phyloP scores from a whole-genome alignment of 1,284 basidiomycete genomes.

The Neotropicomus parvogracilis region DNA sequence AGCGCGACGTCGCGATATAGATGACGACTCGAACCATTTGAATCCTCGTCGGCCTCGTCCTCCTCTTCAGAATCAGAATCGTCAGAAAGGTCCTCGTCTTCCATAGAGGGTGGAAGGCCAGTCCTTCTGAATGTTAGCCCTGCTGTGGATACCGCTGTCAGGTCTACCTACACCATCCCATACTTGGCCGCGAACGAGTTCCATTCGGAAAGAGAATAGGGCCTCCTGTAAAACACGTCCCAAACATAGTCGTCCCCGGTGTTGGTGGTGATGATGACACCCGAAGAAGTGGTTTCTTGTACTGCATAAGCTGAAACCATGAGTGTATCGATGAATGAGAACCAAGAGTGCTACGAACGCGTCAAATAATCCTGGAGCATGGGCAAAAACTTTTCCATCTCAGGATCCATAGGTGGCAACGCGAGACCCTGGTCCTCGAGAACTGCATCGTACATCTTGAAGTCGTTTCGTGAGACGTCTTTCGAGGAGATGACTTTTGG shows the following conservation, averaged over 20 bases:
- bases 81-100: conserved; percentile 44
- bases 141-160: neutral
- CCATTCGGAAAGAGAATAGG: conserved; percentile 55
- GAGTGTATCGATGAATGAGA: neutral
- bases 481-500: conserved; percentile 55
- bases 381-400: conserved; percentile 71
- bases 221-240: conserved; percentile 73
- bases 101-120: conserved; percentile 55
- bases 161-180: conserved; percentile 56
- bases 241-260: conserved; percentile 62
- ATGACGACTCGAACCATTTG: conserved; percentile 53
- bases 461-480: conserved; percentile 43
- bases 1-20: neutral
- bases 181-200: conserved; percentile 51
- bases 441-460: conserved; percentile 71
- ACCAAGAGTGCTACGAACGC: conserved; percentile 37
- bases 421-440: conserved; percentile 39
- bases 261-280: neutral
- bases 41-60: conserved; percentile 77
- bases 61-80: conserved; percentile 60
- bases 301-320: conserved; percentile 14
- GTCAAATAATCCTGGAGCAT: conserved; percentile 69
- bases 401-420: conserved; percentile 43
- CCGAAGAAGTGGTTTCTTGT: conserved; percentile 20
- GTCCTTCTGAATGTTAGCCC: conserved; percentile 42